Conservation (phyloP, 257 asterid genomes). For the Parsonsia alboflavescens region DNA sequence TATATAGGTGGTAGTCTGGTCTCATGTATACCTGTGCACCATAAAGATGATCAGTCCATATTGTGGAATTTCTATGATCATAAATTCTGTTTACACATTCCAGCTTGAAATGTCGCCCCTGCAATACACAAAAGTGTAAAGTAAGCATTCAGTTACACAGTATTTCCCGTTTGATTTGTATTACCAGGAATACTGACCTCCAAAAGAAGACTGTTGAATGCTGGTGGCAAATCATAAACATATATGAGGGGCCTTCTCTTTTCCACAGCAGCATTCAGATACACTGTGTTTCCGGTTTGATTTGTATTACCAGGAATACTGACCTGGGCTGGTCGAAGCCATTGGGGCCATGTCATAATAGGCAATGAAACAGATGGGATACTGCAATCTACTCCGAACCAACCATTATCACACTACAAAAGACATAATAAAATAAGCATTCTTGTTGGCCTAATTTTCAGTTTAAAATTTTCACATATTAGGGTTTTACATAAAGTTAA, state of each 20-base stretch:
- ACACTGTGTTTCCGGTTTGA: constrained; percentile 29
- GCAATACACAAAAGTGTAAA: constrained; percentile 15
- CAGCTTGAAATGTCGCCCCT: constrained; percentile 88
- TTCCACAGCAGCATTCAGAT: constrained; percentile 56
- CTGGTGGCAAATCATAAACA: constrained; percentile 87
- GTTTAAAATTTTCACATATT: background rate
- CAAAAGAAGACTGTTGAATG: constrained; percentile 80
- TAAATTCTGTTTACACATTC: constrained; percentile 89
- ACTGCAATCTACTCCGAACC: constrained; percentile 96
- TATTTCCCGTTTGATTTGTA: constrained; percentile 31
- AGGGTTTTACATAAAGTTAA: background rate
- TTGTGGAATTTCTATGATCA: constrained; percentile 69
- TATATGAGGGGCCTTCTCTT: constrained; percentile 86
- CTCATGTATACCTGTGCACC: constrained; percentile 82
- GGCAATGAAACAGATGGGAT: constrained; percentile 73
- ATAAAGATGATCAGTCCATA: constrained; percentile 82
- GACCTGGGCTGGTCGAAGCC: constrained; percentile 83
- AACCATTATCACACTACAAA: constrained; percentile 75
- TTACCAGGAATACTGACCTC: constrained; percentile 67
- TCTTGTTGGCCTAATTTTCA: background rate
- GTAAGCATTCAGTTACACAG: constrained; percentile 41
- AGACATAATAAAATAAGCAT: background rate
- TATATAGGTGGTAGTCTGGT: background rate
- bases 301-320: constrained; percentile 44
- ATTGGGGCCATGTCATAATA: constrained; percentile 70